phyloP scores from a whole-genome alignment of 805 yeast genomes.

The Saccharomyces paradoxus region DNA sequence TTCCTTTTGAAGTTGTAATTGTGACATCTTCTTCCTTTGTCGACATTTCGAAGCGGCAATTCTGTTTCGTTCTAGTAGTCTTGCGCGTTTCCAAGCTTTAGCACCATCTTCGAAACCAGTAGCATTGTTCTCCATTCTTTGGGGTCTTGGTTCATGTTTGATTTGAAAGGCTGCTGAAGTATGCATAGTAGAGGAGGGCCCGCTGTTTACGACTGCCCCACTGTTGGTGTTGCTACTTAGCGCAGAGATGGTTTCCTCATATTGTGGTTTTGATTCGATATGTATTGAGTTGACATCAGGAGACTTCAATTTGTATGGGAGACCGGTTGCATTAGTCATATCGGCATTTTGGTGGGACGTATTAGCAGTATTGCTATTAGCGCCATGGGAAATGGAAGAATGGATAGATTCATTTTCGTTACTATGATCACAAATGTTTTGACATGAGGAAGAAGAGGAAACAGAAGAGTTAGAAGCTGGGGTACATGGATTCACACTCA shows the following conservation, averaged over 20 bases:
- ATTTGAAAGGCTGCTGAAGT: not conserved
- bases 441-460: conserved; percentile 1
- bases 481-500: not conserved
- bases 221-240: not conserved
- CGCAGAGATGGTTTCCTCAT: not conserved
- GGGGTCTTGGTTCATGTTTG: not conserved
- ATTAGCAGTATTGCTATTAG: not conserved
- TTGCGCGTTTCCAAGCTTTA: conserved; percentile 52
- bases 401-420: not conserved
- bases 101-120: conserved; percentile 30
- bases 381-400: not conserved
- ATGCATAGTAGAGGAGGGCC: not conserved
- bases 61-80: conserved; percentile 48
- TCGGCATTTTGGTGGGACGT: not conserved
- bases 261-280: not conserved
- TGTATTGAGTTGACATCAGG: not conserved
- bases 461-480: conserved; percentile 2
- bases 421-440: not conserved
- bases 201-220: not conserved
- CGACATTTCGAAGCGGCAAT: conserved; percentile 56
- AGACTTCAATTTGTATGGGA: not conserved
- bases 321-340: not conserved
- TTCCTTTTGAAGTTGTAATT: conserved; percentile 50
- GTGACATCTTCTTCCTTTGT: conserved; percentile 54
- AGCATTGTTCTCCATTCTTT: not conserved